A percentile compares a stretch with the other conserved stretches of the same genome.
Evolutionary conservation across 345 rosid genomes (phyloP).

Genomic region (Brassica carinata): DNA sequence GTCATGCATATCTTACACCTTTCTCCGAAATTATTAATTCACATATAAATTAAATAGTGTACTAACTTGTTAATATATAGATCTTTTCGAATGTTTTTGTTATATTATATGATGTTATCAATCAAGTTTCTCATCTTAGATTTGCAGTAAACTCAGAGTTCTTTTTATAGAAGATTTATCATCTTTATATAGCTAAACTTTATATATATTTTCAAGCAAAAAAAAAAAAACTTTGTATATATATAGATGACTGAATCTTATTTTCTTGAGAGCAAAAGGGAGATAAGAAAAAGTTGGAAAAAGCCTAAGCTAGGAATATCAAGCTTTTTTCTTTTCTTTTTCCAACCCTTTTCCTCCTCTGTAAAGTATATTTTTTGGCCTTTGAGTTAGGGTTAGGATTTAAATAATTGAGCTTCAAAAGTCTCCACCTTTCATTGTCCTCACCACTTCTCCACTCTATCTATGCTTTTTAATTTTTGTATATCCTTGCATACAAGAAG

Average conservation of each 20-base stretch:
- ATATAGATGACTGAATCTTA: slow-evolving; percentile 12
- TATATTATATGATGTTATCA: neutral
- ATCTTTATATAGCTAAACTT: slow-evolving; percentile 7
- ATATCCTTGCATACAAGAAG: slow-evolving; percentile 34
- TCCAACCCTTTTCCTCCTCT: slow-evolving; percentile 31
- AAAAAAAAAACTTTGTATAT: neutral
- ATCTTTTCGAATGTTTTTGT: neutral
- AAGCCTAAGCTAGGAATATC: slow-evolving; percentile 43
- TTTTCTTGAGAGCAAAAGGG: slow-evolving; percentile 25
- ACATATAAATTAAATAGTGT: neutral
- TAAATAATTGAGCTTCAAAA: slow-evolving; percentile 45
- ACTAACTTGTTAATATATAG: neutral
- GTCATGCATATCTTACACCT: neutral
- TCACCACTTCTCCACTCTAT: slow-evolving; percentile 41
- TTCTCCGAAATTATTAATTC: neutral
- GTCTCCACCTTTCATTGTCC: slow-evolving; percentile 41
- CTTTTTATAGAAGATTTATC: neutral
- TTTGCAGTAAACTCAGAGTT: slow-evolving; percentile 1
- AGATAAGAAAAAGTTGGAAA: slow-evolving; percentile 36
- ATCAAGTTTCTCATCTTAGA: neutral
- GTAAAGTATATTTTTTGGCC: slow-evolving; percentile 32
- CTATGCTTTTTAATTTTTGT: slow-evolving; percentile 25
- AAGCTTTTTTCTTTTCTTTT: slow-evolving; percentile 31
- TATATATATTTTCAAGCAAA: too few species aligned
- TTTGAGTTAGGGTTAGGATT: slow-evolving; percentile 40